Evolutionary conservation across 371 early-diverging fungal species (phyloP).

Genomic region (Batkoa obscura): DNA sequence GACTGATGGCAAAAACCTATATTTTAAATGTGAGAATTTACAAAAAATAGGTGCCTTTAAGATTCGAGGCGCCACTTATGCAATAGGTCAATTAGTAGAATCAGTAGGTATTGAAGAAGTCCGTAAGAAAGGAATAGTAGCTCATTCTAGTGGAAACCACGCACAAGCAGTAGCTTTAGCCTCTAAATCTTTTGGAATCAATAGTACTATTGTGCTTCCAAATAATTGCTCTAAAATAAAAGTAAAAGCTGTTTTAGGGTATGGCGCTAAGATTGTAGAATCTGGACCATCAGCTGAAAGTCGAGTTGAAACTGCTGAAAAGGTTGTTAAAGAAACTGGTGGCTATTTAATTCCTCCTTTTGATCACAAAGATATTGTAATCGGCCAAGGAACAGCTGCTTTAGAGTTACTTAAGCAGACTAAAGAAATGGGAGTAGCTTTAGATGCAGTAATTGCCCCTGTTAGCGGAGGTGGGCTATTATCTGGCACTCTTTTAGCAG

Average conservation of each 20-base stretch:
- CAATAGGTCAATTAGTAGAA: slow-evolving; percentile 43
- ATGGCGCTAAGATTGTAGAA: slow-evolving; percentile 77
- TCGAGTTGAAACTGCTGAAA: slow-evolving; percentile 60
- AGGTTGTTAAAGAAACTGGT: slow-evolving; percentile 43
- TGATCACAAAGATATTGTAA: slow-evolving; percentile 90
- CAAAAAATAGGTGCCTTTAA: slow-evolving; percentile 95
- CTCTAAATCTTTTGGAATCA: slow-evolving; percentile 70
- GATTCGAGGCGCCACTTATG: slow-evolving; percentile 88
- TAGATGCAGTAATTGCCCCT: slow-evolving; percentile 69
- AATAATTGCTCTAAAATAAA: slow-evolving; percentile 42
- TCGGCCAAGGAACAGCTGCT: slow-evolving; percentile 90
- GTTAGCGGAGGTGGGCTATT: slow-evolving; percentile 89
- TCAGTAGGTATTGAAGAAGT: slow-evolving; percentile 32
- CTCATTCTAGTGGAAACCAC: slow-evolving; percentile 77
- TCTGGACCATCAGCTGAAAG: slow-evolving; percentile 80
- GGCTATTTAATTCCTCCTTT: slow-evolving; percentile 82
- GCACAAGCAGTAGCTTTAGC: slow-evolving; percentile 85
- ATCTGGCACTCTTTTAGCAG: slow-evolving; percentile 71
- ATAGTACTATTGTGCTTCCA: slow-evolving; percentile 92
- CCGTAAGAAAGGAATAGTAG: slow-evolving; percentile 64
- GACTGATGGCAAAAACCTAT: slow-evolving; percentile 23
- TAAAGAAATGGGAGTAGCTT: slow-evolving; percentile 11
- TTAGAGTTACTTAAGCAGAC: slow-evolving; percentile 50
- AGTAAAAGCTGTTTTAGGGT: slow-evolving; percentile 65
- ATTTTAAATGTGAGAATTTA: slow-evolving; percentile 84